These are phyloP conservation scores for Picea abies DNA, from an alignment of 83 land plant genomes.

Conservation along the genomic window DNA sequence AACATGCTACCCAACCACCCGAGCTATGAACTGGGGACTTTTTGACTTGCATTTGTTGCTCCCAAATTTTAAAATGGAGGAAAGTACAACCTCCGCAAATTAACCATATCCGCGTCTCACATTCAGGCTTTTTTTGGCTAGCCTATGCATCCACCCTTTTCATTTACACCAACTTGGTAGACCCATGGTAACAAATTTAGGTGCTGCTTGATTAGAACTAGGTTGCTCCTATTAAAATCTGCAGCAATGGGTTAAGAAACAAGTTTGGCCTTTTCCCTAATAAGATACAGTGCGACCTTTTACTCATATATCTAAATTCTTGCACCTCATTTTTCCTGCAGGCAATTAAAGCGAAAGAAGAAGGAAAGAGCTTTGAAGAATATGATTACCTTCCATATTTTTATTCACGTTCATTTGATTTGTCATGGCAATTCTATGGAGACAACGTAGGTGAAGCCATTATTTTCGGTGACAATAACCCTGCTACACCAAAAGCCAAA, in stretches of 20 bases:
- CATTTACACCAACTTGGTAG: no score
- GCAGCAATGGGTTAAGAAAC: no score
- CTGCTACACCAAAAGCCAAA: conserved; percentile 58
- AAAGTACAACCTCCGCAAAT: neutral
- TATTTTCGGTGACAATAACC: conserved; percentile 74
- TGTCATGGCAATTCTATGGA: conserved; percentile 99
- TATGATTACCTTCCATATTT: conserved; percentile 97
- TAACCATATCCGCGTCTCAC: neutral
- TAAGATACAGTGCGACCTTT: neutral
- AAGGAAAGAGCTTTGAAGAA: conserved; percentile 59
- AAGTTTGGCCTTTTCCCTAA: no score
- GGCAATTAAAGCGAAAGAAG: conserved; percentile 92
- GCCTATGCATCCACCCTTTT: neutral
- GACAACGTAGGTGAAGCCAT: conserved; percentile 93
- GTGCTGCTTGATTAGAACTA: neutral
- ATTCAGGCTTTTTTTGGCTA: neutral
- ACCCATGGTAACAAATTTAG: neutral
- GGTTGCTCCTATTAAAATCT: neutral
- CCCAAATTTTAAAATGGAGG: neutral
- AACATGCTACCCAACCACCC: no score
- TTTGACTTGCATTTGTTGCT: neutral
- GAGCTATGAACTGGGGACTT: neutral
- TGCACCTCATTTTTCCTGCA: conserved; percentile 20
- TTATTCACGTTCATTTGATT: conserved; percentile 93
- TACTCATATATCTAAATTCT: neutral